Evolutionary conservation across 140 eudicot species (phyloP).

Genomic region (Erigeron philadelphicus): DNA sequence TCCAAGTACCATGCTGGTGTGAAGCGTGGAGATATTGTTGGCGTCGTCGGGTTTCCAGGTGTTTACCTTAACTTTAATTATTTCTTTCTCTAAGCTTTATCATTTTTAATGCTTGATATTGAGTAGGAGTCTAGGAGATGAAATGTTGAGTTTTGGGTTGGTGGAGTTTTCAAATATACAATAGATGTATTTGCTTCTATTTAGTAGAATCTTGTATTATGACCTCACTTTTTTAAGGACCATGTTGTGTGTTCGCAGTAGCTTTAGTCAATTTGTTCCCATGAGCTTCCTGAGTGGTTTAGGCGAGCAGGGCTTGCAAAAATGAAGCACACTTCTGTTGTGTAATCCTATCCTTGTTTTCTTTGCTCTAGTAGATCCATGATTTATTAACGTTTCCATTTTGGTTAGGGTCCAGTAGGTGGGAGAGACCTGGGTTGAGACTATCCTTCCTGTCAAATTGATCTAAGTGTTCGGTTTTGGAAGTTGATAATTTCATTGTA

Average conservation of each 20-base stretch:
- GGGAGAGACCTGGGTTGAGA: too few species aligned
- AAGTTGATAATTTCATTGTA: too few species aligned
- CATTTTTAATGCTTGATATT: neutral
- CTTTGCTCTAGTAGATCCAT: too few species aligned
- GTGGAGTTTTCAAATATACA: neutral
- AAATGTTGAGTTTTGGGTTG: neutral
- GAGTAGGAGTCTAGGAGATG: neutral
- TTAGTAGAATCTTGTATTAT: neutral
- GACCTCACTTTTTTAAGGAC: neutral
- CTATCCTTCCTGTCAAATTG: too few species aligned
- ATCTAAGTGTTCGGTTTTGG: too few species aligned
- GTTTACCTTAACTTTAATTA: conserved; percentile 16
- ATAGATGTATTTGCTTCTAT: neutral
- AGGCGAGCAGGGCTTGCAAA: too few species aligned
- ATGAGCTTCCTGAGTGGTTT: neutral
- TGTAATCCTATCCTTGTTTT: too few species aligned
- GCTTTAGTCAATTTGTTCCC: neutral
- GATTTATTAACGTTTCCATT: too few species aligned
- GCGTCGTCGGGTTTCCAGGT: conserved; percentile 88
- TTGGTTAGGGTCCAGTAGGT: too few species aligned
- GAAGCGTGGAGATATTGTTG: conserved; percentile 96
- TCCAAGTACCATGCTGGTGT: conserved; percentile 64
- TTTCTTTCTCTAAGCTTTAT: neutral
- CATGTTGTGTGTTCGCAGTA: neutral
- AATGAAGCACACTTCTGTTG: too few species aligned